phyloP scores from a whole-genome alignment of 73 alveolate genomes.

The Stentor roeselii region DNA sequence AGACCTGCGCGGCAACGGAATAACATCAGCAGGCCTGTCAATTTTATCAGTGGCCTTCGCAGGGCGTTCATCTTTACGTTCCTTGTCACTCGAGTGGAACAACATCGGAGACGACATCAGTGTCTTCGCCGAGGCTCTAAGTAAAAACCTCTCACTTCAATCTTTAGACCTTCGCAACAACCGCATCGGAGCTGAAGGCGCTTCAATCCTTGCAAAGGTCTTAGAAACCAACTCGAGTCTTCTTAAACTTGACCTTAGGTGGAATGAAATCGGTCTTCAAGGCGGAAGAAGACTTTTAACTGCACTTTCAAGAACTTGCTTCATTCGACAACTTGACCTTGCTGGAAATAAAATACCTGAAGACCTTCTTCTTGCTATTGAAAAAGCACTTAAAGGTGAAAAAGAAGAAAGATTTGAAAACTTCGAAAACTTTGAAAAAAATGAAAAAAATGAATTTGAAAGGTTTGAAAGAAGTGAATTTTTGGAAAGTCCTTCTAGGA shows the following conservation, averaged over 20 bases:
- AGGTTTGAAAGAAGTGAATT: background rate
- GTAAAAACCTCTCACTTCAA: conserved; percentile 27
- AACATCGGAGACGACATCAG: conserved; percentile 31
- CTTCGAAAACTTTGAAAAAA: background rate
- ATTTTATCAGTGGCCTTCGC: conserved; percentile 1
- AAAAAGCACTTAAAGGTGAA: conserved; percentile 31
- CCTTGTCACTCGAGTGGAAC: conserved; percentile 37
- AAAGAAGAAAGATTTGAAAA: conserved; percentile 34
- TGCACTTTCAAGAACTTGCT: conserved; percentile 31
- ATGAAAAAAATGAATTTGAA: conserved; percentile 13
- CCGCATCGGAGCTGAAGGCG: conserved; percentile 31
- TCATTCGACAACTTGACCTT: conserved; percentile 20
- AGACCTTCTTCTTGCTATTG: conserved; percentile 23
- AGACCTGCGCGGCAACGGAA: conserved; percentile 40
- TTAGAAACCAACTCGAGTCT: conserved; percentile 24
- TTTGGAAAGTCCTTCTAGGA: too few relatives aligned
- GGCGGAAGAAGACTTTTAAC: conserved; percentile 37
- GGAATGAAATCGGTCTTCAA: conserved; percentile 41
- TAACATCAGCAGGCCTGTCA: conserved; percentile 38
- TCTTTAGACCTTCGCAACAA: conserved; percentile 42
- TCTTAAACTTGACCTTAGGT: conserved; percentile 30
- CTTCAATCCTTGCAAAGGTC: conserved; percentile 32
- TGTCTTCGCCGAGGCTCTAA: conserved; percentile 32
- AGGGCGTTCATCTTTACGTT: conserved; percentile 28
- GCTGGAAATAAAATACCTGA: conserved; percentile 37